Evolutionary conservation across 2,329 filamentous ascomycete species (phyloP).

Genomic region (Beauveria scarabaeidicola): DNA sequence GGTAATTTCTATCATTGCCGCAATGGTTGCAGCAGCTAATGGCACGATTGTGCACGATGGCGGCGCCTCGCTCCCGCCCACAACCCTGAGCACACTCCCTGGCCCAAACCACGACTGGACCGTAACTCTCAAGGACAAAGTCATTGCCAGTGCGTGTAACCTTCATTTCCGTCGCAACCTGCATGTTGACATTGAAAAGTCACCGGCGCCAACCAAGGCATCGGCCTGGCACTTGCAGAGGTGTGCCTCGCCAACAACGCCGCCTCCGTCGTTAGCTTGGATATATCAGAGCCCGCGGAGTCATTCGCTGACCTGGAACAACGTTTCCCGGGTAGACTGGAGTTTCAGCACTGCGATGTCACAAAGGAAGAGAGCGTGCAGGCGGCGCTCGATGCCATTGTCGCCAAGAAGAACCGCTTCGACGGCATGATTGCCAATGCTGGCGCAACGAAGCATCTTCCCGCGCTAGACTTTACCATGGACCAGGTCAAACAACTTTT

Average conservation of each 20-base stretch:
- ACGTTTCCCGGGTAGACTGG: slow-evolving; percentile 31
- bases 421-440: slow-evolving; percentile 43
- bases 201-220: slow-evolving; percentile 35
- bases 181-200: slow-evolving; percentile 18
- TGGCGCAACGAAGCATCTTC: slow-evolving; percentile 41
- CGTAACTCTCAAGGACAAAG: slow-evolving; percentile 27
- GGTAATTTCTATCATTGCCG: neutral
- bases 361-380: slow-evolving; percentile 32
- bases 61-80: neutral
- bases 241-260: slow-evolving; percentile 37
- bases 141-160: slow-evolving; percentile 29
- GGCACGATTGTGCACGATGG: neutral
- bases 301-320: slow-evolving; percentile 26
- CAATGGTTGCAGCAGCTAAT: neutral
- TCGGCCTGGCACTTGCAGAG: slow-evolving; percentile 38
- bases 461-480: slow-evolving; percentile 33
- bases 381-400: slow-evolving; percentile 31
- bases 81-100: slow-evolving; percentile 24
- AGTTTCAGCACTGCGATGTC: slow-evolving; percentile 38
- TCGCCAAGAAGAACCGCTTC: slow-evolving; percentile 29
- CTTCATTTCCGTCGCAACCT: neutral
- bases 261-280: slow-evolving; percentile 20
- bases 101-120: slow-evolving; percentile 26
- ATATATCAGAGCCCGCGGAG: slow-evolving; percentile 20
- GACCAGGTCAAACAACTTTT: slow-evolving; percentile 25